phyloP scores from a whole-genome alignment of 108 stramenopile species.

The Cyclotella choctawhatcheeana region DNA sequence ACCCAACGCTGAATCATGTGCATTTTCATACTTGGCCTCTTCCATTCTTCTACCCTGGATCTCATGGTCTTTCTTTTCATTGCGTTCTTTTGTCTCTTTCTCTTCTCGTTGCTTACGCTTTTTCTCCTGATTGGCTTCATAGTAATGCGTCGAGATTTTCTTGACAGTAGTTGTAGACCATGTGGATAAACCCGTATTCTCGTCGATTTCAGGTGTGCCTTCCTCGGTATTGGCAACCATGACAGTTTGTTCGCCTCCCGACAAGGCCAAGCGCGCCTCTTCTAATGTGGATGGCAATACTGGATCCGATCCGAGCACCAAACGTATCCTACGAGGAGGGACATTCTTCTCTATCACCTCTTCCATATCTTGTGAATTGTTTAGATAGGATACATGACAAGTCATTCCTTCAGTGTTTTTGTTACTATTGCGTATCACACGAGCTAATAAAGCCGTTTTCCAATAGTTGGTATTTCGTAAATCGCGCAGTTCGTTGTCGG shows the following conservation, averaged over 20 bases:
- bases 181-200: slow-evolving; percentile 75
- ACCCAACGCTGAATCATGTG: slow-evolving; percentile 88
- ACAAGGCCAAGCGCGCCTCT: slow-evolving; percentile 75
- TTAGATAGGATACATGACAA: slow-evolving; percentile 78
- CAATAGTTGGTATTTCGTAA: slow-evolving; percentile 56
- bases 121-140: slow-evolving; percentile 72
- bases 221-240: slow-evolving; percentile 2
- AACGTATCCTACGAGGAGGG: slow-evolving; percentile 60
- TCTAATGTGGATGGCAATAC: slow-evolving; percentile 75
- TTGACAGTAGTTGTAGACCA: slow-evolving; percentile 77
- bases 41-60: slow-evolving; percentile 70
- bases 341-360: slow-evolving; percentile 81
- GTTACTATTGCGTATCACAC: slow-evolving; percentile 12
- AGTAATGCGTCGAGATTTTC: slow-evolving; percentile 67
- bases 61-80: slow-evolving; percentile 53
- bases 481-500: slow-evolving; percentile 55
- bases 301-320: slow-evolving; percentile 71
- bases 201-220: slow-evolving; percentile 54
- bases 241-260: slow-evolving; percentile 75
- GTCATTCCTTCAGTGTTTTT: too few relatives aligned
- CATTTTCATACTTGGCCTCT: slow-evolving; percentile 79
- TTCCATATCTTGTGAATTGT: slow-evolving; percentile 53
- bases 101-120: slow-evolving; percentile 57
- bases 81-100: slow-evolving; percentile 44
- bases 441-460: slow-evolving; percentile 70